A percentile compares a stretch with the other conserved stretches of the same genome.
phyloP scores from a whole-genome alignment of 345 rosid genomes.

The Corymbia maculata region DNA sequence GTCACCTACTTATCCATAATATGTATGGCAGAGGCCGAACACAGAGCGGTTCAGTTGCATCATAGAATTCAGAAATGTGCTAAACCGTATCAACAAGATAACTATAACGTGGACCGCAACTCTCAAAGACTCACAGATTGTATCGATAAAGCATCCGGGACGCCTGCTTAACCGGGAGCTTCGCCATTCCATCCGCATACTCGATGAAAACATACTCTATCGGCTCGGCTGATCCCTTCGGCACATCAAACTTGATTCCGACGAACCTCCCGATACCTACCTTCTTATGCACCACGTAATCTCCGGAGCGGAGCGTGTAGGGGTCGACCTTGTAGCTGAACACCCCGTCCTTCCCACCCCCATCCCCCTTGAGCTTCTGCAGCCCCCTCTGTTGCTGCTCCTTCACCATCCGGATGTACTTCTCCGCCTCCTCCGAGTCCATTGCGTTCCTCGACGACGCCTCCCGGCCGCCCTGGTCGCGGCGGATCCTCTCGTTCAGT shows the following conservation, averaged over 20 bases:
- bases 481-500: constrained; percentile 73
- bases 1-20: not conserved
- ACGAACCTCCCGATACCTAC: constrained; percentile 89
- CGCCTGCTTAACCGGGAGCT: constrained; percentile 90
- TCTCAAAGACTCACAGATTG: constrained; percentile 45
- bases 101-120: not conserved
- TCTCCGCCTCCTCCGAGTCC: constrained; percentile 82
- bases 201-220: constrained; percentile 78
- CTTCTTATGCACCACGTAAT: constrained; percentile 93
- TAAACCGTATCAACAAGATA: not conserved
- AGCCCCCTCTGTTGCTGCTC: constrained; percentile 87
- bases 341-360: constrained; percentile 16
- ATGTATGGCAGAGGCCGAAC: not conserved
- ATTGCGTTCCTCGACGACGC: constrained; percentile 33
- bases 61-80: not conserved
- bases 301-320: constrained; percentile 56
- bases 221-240: constrained; percentile 51
- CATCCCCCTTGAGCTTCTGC: constrained; percentile 71
- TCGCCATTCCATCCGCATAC: constrained; percentile 97
- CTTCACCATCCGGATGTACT: constrained; percentile 70
- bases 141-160: constrained; percentile 85
- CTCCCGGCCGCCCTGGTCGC: constrained; percentile 39
- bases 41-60: not conserved
- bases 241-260: constrained; percentile 68
- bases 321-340: constrained; percentile 91